These are phyloP conservation scores for Herpetomonas tarakana DNA, from an alignment of 208 protist species.

Conservation along the genomic window DNA sequence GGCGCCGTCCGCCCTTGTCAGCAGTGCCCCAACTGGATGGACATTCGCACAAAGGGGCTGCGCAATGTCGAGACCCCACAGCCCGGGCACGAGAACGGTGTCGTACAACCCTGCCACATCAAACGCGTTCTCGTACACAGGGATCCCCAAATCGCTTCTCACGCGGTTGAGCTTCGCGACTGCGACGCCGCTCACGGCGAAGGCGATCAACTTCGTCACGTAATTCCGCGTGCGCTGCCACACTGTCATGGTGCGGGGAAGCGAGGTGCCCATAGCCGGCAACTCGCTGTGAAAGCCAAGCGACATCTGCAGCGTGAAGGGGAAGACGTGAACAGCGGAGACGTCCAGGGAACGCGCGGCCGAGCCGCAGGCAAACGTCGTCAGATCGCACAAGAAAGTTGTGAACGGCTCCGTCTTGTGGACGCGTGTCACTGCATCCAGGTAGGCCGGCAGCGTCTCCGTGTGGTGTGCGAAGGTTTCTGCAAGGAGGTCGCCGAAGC, in stretches of 20 bases:
- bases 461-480: conserved; percentile 33
- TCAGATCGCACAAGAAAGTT: conserved; percentile 43
- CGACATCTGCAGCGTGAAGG: conserved; percentile 32
- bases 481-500: conserved; percentile 23
- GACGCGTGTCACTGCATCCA: conserved; percentile 12
- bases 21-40: conserved; percentile 39
- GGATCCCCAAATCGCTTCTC: conserved; percentile 16
- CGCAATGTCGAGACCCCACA: conserved; percentile 51
- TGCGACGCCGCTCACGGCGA: conserved; percentile 1
- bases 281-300: conserved; percentile 32
- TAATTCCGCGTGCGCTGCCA: conserved; percentile 22
- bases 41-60: conserved; percentile 55
- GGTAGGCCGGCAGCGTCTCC: conserved; percentile 26
- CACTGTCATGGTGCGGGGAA: conserved; percentile 27
- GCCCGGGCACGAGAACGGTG: conserved; percentile 25
- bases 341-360: conserved; percentile 25
- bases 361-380: conserved; percentile 30
- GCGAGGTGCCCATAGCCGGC: conserved; percentile 33
- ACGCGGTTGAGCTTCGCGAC: conserved; percentile 24
- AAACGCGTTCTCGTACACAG: conserved; percentile 19
- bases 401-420: conserved; percentile 31
- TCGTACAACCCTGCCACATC: conserved; percentile 42
- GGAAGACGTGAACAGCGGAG: conserved; percentile 33
- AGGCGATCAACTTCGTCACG: conserved; percentile 16
- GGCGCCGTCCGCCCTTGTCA: conserved; percentile 22